phyloP scores from a whole-genome alignment of 306 rosid genomes.

The Oemleria cerasiformis region DNA sequence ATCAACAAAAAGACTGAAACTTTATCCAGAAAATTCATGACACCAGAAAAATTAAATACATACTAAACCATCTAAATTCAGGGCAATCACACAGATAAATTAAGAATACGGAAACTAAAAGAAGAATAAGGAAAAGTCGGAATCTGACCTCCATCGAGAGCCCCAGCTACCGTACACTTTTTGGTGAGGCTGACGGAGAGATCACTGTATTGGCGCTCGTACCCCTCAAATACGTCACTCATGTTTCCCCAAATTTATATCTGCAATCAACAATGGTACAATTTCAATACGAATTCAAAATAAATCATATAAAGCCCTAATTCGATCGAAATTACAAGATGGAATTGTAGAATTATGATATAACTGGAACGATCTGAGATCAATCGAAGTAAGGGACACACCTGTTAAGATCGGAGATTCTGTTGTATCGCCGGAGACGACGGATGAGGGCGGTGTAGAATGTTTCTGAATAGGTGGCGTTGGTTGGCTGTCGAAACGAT shows the following conservation, averaged over 20 bases:
- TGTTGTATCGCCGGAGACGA: conserved; percentile 25
- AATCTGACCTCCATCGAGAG: conserved; percentile 71
- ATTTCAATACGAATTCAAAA: conserved; percentile 15
- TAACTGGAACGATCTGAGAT: conserved; percentile 4
- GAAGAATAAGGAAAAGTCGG: background rate
- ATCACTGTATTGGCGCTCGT: conserved; percentile 87
- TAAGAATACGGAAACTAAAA: background rate
- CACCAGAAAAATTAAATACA: background rate
- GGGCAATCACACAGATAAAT: background rate
- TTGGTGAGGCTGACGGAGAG: conserved; percentile 70
- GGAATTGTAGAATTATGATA: conserved; percentile 8
- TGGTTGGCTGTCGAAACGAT: conserved; percentile 3
- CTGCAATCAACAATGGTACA: background rate
- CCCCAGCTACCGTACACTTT: conserved; percentile 58
- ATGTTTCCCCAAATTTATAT: conserved; percentile 35
- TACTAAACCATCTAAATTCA: background rate
- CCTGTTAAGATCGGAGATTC: conserved; percentile 28
- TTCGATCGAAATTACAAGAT: background rate
- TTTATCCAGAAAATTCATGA: background rate
- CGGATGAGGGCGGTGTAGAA: conserved; percentile 26
- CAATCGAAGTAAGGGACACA: conserved; percentile 2
- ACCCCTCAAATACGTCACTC: conserved; percentile 82
- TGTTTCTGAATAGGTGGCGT: background rate
- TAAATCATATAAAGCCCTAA: conserved; percentile 2
- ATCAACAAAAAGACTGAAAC: background rate